Evolutionary conservation across 1,284 basidiomycete genomes (phyloP).

Genomic region (Fistulina hepatica): DNA sequence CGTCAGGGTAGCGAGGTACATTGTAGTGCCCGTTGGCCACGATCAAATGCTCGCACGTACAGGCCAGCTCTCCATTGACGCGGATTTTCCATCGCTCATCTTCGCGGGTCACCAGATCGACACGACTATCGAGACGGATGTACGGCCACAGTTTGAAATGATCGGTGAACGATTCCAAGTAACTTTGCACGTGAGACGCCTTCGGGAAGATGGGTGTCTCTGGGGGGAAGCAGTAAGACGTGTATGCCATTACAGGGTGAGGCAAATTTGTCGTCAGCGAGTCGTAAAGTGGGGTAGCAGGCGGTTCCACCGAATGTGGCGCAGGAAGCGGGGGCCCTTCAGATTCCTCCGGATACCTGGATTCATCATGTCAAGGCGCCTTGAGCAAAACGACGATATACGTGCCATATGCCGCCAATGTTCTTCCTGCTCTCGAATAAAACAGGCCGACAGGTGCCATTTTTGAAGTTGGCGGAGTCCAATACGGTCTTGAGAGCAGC

Average conservation of each 20-base stretch:
- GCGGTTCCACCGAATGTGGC: conserved; percentile 37
- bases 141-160: conserved; percentile 44
- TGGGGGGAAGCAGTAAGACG: conserved; percentile 52
- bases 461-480: conserved; percentile 43
- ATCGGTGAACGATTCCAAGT: conserved; percentile 48
- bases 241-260: conserved; percentile 62
- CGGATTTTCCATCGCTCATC: conserved; percentile 35
- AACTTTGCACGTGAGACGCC: conserved; percentile 45
- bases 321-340: conserved; percentile 58
- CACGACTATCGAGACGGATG: conserved; percentile 43
- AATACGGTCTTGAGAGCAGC: conserved; percentile 52
- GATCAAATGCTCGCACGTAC: conserved; percentile 51
- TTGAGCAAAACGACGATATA: conserved; percentile 4
- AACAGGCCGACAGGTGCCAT: conserved; percentile 43
- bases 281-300: conserved; percentile 62
- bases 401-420: conserved; percentile 66
- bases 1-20: conserved; percentile 46
- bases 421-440: conserved; percentile 54
- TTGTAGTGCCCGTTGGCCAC: conserved; percentile 67
- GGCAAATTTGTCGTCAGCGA: conserved; percentile 68
- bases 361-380: conserved; percentile 7
- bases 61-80: conserved; percentile 25
- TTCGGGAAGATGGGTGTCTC: conserved; percentile 57
- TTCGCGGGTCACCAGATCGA: conserved; percentile 35
- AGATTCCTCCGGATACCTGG: too few relatives aligned